Evolutionary conservation across 2,329 filamentous ascomycete genomes (phyloP).

Genomic region (Hortaea sp.): DNA sequence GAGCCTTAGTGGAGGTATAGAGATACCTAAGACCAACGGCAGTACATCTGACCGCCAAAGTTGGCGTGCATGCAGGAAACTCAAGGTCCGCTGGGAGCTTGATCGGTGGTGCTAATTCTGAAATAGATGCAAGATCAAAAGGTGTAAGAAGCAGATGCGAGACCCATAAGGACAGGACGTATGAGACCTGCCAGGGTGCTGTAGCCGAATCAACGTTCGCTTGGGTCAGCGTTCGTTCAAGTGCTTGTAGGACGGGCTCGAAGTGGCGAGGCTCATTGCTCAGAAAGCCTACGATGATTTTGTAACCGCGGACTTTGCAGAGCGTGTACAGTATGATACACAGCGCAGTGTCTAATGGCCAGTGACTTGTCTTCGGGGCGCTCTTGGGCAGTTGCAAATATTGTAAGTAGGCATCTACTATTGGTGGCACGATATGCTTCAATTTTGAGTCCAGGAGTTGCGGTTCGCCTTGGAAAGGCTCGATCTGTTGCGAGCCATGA

Average conservation of each 20-base stretch:
- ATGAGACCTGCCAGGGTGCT: conserved; percentile 69
- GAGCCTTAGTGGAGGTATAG: conserved; percentile 69
- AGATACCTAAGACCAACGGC: conserved; percentile 63
- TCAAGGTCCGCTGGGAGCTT: conserved; percentile 33
- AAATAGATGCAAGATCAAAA: conserved; percentile 84
- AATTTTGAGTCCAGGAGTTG: conserved; percentile 84
- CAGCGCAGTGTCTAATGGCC: conserved; percentile 55
- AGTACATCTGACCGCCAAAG: conserved; percentile 60
- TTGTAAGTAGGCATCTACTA: conserved; percentile 67
- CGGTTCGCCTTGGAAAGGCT: conserved; percentile 89
- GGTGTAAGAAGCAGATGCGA: conserved; percentile 53
- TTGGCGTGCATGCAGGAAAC: conserved; percentile 54
- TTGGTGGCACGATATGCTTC: conserved; percentile 59
- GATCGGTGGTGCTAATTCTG: conserved; percentile 35
- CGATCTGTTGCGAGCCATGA: conserved; percentile 43
- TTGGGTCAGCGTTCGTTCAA: conserved; percentile 49
- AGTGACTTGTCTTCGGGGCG: conserved; percentile 20
- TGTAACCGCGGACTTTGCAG: conserved; percentile 89
- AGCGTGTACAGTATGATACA: conserved; percentile 76
- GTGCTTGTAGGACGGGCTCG: conserved; percentile 64
- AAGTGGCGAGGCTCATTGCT: conserved; percentile 82
- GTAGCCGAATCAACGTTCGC: conserved; percentile 2
- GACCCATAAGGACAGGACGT: conserved; percentile 76
- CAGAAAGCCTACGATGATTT: conserved; percentile 82
- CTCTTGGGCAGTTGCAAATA: conserved; percentile 37